Conservation (phyloP, 306 rosid genomes). For the Geum urbanum region DNA sequence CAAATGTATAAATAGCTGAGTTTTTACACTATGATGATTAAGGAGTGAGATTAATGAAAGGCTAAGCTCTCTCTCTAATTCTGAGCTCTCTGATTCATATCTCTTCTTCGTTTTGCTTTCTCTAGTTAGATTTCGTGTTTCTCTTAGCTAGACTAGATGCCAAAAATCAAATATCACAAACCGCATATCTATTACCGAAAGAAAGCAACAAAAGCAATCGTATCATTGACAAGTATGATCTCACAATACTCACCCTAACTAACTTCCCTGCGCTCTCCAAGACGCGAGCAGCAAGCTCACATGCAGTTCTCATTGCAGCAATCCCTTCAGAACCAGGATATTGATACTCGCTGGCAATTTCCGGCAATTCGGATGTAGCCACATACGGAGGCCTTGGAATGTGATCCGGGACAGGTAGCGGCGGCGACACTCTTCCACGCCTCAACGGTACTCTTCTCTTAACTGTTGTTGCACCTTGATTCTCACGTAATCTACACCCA, state of each 20-base stretch:
- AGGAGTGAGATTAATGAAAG: too few species aligned
- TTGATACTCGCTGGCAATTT: constrained; percentile 67
- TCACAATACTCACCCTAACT: constrained; percentile 63
- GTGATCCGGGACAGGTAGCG: constrained; percentile 76
- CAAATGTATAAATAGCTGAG: too few species aligned
- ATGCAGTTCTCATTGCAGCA: constrained; percentile 74
- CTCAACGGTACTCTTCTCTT: constrained; percentile 57
- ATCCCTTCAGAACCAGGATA: constrained; percentile 73
- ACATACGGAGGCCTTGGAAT: constrained; percentile 84
- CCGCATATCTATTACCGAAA: not conserved
- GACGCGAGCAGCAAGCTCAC: constrained; percentile 91
- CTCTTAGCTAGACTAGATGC: too few species aligned
- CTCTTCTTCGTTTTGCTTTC: too few species aligned
- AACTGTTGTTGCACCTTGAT: constrained; percentile 35
- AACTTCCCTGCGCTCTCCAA: constrained; percentile 80
- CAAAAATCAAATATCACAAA: not conserved
- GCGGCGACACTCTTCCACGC: constrained; percentile 76
- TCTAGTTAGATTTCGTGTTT: too few species aligned
- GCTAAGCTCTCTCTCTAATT: too few species aligned
- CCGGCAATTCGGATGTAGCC: constrained; percentile 62
- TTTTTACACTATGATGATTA: too few species aligned
- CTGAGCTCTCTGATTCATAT: too few species aligned
- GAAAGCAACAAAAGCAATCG: not conserved
- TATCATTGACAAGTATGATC: not conserved
- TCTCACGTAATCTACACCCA: constrained; percentile 64